Percentiles rank a stretch among this genome's conserved stretches.
Conservation (phyloP, 768 basidiomycete genomes). For the Phanerochaete carnosa region DNA sequence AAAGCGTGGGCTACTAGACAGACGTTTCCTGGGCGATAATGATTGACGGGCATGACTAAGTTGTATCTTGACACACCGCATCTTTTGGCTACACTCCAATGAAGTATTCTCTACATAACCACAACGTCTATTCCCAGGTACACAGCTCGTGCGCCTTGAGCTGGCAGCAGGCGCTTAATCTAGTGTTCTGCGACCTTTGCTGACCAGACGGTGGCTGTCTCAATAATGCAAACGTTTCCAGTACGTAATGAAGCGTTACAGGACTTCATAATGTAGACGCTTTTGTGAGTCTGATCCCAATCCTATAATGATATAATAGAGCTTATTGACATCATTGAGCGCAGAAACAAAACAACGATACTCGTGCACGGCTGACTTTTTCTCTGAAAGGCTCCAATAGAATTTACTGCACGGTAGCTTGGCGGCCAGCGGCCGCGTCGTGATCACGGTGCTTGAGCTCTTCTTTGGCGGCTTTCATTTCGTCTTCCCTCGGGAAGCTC, state of each 20-base stretch:
- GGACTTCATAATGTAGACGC: too few relatives aligned
- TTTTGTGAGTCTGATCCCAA: too few relatives aligned
- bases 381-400: too few relatives aligned
- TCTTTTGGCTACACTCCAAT: not conserved
- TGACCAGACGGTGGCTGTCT: not conserved
- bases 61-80: not conserved
- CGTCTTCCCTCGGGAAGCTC: constrained; percentile 52
- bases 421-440: constrained; percentile 22
- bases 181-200: not conserved
- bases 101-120: not conserved
- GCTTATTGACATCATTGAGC: too few relatives aligned
- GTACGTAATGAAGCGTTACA: too few relatives aligned
- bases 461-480: constrained; percentile 36
- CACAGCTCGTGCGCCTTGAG: not conserved
- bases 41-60: not conserved
- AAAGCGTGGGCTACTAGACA: constrained; percentile 47
- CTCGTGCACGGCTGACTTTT: not conserved
- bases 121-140: not conserved
- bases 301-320: too few relatives aligned
- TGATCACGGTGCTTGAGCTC: constrained; percentile 31
- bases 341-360: too few relatives aligned
- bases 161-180: not conserved
- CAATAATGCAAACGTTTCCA: not conserved
- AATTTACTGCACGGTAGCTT: constrained; percentile 2
- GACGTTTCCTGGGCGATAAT: not conserved